Base-by-base conservation (phyloP, 352 stramenopile genomes). In the Elongisporangium prolatum region DNA sequence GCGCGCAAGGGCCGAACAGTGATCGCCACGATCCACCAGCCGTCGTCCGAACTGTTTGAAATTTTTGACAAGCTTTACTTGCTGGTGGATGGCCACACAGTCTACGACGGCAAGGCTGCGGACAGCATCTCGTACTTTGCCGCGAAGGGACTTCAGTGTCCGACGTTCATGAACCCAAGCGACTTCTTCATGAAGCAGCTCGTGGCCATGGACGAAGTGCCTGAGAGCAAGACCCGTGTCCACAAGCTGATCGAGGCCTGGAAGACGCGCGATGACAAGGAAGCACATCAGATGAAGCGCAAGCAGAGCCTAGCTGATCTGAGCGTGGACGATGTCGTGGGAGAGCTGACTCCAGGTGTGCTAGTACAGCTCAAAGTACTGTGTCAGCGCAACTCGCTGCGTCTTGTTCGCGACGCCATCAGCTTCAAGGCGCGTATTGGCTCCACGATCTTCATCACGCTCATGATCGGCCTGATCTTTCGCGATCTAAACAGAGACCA, bases 11-110 rank as follows among this genome's bases (percentile, higher is more conserved):
- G 86, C 4, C 86, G 88, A 51, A 97, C 86, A 9, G 72, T 97
- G 37, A 71, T 97, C 54, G 72, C 81, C 38, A 88, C 90, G 6
- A 97, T 97, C 68, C 88, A 97, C 51, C 70, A 82, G 59, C 88
- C 88, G 9, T 88, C 74, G 56, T 84, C 69, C 3, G 68, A 79
- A 38, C 56, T 79, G 37, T 79, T 79, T 44, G 61, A 54, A 22
- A 56, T 79, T 34, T 79, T 79, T 50, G 71, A 79, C 52, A 59
- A 59, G 11, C 65, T 79, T 16, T 77, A 72, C 47, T 37, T 79
- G 53, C 68, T 79, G 25, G 64, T 65, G 10, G 68, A 77, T 44
- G 69, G 69, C 24, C 52, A 60, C 52, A 73, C 61, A 0, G 69
- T 75, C 22, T 77, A 71, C 62, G 63, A 73, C 37, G 69, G 69